phyloP scores from a whole-genome alignment of 1,284 basidiomycete genomes.

The Fomitiporia mediterranea region DNA sequence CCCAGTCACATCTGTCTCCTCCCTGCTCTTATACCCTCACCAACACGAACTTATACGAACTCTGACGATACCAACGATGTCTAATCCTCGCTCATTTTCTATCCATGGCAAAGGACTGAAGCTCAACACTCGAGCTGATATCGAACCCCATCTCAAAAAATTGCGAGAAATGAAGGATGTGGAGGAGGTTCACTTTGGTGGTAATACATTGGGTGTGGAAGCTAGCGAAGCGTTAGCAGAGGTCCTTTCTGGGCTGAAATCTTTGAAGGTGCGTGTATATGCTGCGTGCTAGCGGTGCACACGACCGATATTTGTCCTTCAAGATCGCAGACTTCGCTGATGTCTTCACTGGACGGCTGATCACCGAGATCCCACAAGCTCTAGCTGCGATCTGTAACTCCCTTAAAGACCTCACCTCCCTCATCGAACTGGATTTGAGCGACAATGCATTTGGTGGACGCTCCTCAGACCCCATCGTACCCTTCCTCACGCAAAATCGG shows the following conservation, averaged over 20 bases:
- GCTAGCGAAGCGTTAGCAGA: slow-evolving; percentile 85
- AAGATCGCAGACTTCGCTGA: slow-evolving; percentile 95
- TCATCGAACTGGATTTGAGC: slow-evolving; percentile 87
- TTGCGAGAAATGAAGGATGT: slow-evolving; percentile 55
- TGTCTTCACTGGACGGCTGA: slow-evolving; percentile 96
- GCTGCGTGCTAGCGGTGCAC: not conserved
- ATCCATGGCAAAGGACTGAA: slow-evolving; percentile 77
- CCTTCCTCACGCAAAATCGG: slow-evolving; percentile 79
- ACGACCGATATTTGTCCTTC: slow-evolving; percentile 6
- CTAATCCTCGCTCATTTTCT: slow-evolving; percentile 38
- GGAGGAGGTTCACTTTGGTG: slow-evolving; percentile 90
- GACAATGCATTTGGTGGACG: slow-evolving; percentile 98
- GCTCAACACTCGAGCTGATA: slow-evolving; percentile 76
- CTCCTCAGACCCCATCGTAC: slow-evolving; percentile 92
- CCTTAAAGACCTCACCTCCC: slow-evolving; percentile 72
- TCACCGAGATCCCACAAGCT: slow-evolving; percentile 91
- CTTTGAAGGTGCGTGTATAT: slow-evolving; percentile 57
- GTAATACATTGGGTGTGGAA: slow-evolving; percentile 94
- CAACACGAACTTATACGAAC: no score
- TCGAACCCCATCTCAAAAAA: slow-evolving; percentile 71
- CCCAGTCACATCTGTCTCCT: not conserved
- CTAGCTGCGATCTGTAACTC: slow-evolving; percentile 87
- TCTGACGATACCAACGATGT: not conserved
- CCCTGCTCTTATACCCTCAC: slow-evolving; percentile 1
- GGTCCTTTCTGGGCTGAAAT: slow-evolving; percentile 67